phyloP scores from a whole-genome alignment of 2,329 filamentous ascomycete species.

The Aspergillus sp. region DNA sequence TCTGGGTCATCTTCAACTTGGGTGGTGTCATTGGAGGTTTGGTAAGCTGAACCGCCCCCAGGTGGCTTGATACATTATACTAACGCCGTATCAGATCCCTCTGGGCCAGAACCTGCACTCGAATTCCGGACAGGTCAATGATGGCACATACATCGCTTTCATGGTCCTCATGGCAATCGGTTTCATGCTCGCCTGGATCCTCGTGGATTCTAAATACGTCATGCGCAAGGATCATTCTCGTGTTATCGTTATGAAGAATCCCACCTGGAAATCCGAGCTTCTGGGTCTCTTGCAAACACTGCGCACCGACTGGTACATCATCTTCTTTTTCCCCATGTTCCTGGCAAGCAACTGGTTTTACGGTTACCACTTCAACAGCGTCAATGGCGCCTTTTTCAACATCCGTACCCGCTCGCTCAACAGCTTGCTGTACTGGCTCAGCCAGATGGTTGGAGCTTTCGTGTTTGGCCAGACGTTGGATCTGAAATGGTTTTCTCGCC shows the following conservation, averaged over 20 bases:
- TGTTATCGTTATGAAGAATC: conserved; percentile 85
- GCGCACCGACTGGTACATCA: conserved; percentile 61
- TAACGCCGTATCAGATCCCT: conserved; percentile 28
- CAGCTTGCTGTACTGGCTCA: conserved; percentile 68
- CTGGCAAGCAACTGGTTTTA: conserved; percentile 74
- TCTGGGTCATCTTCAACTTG: conserved; percentile 93
- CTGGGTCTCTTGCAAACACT: conserved; percentile 69
- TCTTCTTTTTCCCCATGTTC: conserved; percentile 76
- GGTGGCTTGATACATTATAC: not conserved
- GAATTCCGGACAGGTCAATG: conserved; percentile 39
- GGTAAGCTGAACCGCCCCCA: conserved; percentile 35
- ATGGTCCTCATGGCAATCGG: conserved; percentile 73
- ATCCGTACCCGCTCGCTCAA: conserved; percentile 71
- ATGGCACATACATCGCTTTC: conserved; percentile 84
- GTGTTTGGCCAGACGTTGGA: conserved; percentile 69
- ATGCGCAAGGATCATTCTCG: conserved; percentile 69
- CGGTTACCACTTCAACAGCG: conserved; percentile 68
- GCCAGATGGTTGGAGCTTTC: conserved; percentile 70
- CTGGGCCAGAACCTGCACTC: conserved; percentile 42
- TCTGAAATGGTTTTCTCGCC: conserved; percentile 51
- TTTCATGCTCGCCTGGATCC: conserved; percentile 60
- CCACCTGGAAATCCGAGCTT: conserved; percentile 75
- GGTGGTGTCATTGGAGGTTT: conserved; percentile 79
- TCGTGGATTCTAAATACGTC: conserved; percentile 66
- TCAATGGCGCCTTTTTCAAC: conserved; percentile 66